Base-by-base conservation (phyloP, 2,329 filamentous ascomycete genomes). In the Colletotrichum siamense region DNA sequence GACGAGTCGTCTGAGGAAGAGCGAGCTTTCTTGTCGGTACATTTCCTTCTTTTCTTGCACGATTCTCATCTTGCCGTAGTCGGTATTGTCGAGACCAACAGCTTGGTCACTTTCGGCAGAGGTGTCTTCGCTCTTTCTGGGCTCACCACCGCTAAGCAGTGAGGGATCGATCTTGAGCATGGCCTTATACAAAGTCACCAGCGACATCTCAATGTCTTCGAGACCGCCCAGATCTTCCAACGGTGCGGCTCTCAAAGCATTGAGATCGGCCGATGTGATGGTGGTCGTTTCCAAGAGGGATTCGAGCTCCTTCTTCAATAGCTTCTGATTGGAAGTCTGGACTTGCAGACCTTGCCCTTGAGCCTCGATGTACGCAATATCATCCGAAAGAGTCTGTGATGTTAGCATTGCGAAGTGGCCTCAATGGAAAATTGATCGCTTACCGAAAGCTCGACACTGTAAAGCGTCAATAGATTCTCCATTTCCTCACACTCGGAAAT, bases 291-390 rank as follows among this genome's bases (percentile, higher is more conserved):
- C 93, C 28, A 99, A 90, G n/a, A 99, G 88, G 39, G 94, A 94
- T 83, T 98, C 93, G 3, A 99, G 90, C 84, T 99, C 97, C 78
- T 94, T 95, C 84, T 96, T 95, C 63, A 99, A 90, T 32, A 98
- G 90, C 84, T 98, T 98, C 83, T 99, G 97, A 81, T 99, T 99
- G 55, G 97, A 95, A 24, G 96, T 96, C 85, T 99, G 97, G 8
- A 99, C 96, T 82, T 99, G 97, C 63, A 99, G 88, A 88, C 97
- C 97, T 86, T 99, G 96, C 8, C 95, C 96, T 85, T 99, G 97
- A 3, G 97, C 96, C 86, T 99, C 97, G 79, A 99, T 99, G 83
- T 98, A 99, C 5, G 96, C 94, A 80, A 99, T 98, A 81, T 99
- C 97, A 66, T 99, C 96, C 73, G 96, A 96, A 34, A 99, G 89